Conservation (phyloP, 2,329 filamentous ascomycete species). For the Pyrenochaeta sp. region DNA sequence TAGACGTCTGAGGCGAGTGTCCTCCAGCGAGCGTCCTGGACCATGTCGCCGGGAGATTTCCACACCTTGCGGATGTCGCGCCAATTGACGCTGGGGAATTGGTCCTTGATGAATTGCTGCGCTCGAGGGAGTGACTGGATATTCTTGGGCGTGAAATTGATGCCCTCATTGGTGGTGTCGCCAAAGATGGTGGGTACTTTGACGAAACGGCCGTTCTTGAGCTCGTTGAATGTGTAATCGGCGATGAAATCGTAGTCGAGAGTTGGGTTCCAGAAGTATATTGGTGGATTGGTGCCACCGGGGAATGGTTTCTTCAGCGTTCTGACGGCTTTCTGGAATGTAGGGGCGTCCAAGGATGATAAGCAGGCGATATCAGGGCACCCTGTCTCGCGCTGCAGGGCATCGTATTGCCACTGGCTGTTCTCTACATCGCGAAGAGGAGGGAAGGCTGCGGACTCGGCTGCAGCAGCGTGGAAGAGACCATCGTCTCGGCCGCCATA, state of each 20-base stretch:
- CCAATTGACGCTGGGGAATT: constrained; percentile 45
- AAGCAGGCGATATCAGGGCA: constrained; percentile 52
- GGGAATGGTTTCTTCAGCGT: constrained; percentile 49
- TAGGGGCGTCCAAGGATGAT: constrained; percentile 42
- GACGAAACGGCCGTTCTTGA: constrained; percentile 48
- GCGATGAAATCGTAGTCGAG: constrained; percentile 53
- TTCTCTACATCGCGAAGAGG: constrained; percentile 47
- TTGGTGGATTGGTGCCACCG: constrained; percentile 38
- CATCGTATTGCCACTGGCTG: constrained; percentile 53
- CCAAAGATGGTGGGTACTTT: constrained; percentile 54
- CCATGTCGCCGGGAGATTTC: constrained; percentile 38
- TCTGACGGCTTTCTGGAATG: constrained; percentile 48
- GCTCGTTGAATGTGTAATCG: constrained; percentile 49
- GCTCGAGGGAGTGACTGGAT: constrained; percentile 41
- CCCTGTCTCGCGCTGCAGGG: constrained; percentile 40
- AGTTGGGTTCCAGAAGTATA: constrained; percentile 54
- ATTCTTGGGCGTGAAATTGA: constrained; percentile 48
- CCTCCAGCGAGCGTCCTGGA: constrained; percentile 33
- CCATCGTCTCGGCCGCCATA: constrained; percentile 46
- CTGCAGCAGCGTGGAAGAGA: constrained; percentile 46
- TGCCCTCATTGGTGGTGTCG: constrained; percentile 55
- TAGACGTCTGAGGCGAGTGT: constrained; percentile 50
- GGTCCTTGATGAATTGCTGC: constrained; percentile 48
- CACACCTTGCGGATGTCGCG: constrained; percentile 37
- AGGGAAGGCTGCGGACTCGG: constrained; percentile 49